Conservation (phyloP, 176 grass and related monocot genomes). For the Microstegium vimineum region DNA sequence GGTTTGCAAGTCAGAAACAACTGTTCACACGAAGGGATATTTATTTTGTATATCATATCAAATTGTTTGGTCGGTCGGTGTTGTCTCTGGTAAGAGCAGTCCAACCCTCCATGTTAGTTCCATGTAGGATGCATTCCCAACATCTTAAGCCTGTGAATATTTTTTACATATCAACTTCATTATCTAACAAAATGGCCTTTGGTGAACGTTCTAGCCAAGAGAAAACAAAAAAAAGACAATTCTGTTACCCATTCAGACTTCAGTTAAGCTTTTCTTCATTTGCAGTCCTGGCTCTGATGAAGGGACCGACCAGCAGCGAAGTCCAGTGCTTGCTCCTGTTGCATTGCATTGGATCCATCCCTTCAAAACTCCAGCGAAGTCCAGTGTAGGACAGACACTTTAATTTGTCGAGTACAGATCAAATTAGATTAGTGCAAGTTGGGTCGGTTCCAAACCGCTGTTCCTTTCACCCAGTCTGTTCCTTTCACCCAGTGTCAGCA, state of each 20-base stretch:
- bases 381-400: not conserved
- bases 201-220: not conserved
- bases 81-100: not conserved
- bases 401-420: slow-evolving; percentile 7
- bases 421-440: slow-evolving; percentile 22
- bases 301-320: not conserved
- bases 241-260: not conserved
- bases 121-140: not conserved
- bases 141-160: no score
- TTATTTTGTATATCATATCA: not conserved
- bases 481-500: slow-evolving; percentile 3
- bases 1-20: not conserved
- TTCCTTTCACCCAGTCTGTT: not conserved
- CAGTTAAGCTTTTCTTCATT: not conserved
- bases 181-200: not conserved
- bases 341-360: not conserved
- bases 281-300: not conserved
- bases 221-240: not conserved
- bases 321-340: not conserved
- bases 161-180: not conserved
- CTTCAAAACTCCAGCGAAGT: not conserved
- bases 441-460: not conserved
- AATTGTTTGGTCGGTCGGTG: not conserved
- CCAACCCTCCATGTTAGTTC: not conserved
- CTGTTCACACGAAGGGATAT: not conserved